phyloP scores from a whole-genome alignment of 2,329 filamentous ascomycete genomes.

The Cordyceps sp. region DNA sequence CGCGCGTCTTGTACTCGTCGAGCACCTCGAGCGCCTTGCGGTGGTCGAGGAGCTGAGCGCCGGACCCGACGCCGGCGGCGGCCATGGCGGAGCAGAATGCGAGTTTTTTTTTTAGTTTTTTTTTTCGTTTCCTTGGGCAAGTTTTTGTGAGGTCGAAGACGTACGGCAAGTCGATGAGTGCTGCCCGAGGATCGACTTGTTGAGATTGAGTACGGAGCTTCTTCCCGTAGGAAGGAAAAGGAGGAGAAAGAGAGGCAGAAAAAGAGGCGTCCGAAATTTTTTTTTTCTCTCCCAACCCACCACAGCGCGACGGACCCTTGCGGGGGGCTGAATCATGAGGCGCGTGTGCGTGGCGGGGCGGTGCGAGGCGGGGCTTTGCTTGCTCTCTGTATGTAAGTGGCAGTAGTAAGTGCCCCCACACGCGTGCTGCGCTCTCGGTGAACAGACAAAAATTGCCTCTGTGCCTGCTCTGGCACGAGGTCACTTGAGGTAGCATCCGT shows the following conservation, averaged over 20 bases:
- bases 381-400: no score
- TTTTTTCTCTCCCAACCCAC: background rate
- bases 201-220: slow-evolving; percentile 23
- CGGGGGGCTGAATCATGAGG: no score
- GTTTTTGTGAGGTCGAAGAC: slow-evolving; percentile 22
- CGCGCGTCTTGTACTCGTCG: slow-evolving; percentile 60
- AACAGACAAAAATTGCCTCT: no score
- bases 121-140: background rate
- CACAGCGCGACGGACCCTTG: no score
- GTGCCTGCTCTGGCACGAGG: no score
- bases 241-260: slow-evolving; percentile 21
- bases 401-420: no score
- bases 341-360: no score
- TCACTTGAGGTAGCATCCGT: no score
- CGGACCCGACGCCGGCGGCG: slow-evolving; percentile 31
- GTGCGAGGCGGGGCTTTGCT: no score
- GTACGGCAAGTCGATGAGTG: background rate
- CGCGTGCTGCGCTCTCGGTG: no score
- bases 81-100: slow-evolving; percentile 39
- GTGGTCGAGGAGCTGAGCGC: slow-evolving; percentile 51
- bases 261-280: background rate
- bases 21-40: slow-evolving; percentile 64
- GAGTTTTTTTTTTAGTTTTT: background rate
- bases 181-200: no score
- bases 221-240: no score